Base-by-base conservation (phyloP, 306 rosid species). In the Gastrolobium bilobum region DNA sequence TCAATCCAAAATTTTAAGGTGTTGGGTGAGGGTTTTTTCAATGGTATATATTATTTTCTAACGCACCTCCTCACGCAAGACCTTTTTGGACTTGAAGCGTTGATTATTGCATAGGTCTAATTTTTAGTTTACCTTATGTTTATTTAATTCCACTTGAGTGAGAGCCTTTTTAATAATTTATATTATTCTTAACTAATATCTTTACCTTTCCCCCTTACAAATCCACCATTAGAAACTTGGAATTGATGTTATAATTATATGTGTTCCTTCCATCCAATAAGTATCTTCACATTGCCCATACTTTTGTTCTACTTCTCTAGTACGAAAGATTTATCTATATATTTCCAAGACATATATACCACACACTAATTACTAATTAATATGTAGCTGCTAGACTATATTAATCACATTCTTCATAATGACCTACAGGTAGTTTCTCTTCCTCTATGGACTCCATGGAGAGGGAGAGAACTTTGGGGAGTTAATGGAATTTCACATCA, bases 401-500 rank as follows among this genome's bases (percentile, higher is more conserved):
- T 29, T 60, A 30, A 73, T 31, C 6, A 48, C 40, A 10, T 58
- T 52, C 47, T 64, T 72, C 48, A 56, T 58, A 81, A 72, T 79
- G 76, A 39, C 74, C 31, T 69, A 40, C 75, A 92, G 95, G 91
- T 90, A 35, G 97, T 81, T 81, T 81, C 83, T 91, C 13, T 88
- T 91, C 57, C 82, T 90, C 13, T 88, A 88, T 76, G 97, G 92
- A 53, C 58, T 91, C 10, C 84, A 88, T 34, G 97, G 97, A 60
- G 94, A 90, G 58, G 97, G 91, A 71, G 91, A 88, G 81, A 88
- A 83, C 14, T 81, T 91, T 3, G 90, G 84, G 37, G 91, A 83
- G 77, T 81, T 91, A 6, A 87, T 88, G 84, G 87, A 88, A 57
- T 83, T 91, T 91, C 37, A 83, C 89, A 37, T 85, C 91, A 7